Base-by-base conservation (phyloP, 2,329 filamentous ascomycete genomes). In the Colletotrichum acutatum region DNA sequence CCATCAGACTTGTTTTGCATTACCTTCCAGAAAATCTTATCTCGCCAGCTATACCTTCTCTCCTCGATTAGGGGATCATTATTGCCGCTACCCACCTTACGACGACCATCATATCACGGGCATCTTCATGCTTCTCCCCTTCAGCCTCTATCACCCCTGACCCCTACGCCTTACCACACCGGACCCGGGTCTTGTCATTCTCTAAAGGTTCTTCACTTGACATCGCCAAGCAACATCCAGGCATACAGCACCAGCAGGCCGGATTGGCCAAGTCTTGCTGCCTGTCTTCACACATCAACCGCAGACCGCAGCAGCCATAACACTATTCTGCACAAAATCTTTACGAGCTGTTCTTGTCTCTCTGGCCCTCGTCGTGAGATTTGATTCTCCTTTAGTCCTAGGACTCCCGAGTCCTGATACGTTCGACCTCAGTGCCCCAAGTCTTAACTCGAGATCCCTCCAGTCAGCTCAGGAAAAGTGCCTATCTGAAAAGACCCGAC, bases 1-100 rank as follows among this genome's bases (percentile, higher is more conserved):
- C 52, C 28, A 58, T 72, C 69, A 52, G 32, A 68, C 65, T 57
- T 63, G 64, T 69, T 72, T 53, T 72, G 70, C 42, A 22, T 60
- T 46, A 42, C 32, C 60, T 52, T 62, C 64, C 22, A 24, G 34
- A 59, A 26, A 58, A n/a, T 16, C 26, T 42, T 69, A 59, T 66
- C 34, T 58, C 46, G 32, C 46, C 66, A 57, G 57, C 46, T 61
- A 72, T 60, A 56, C 60, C 30, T 61, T 24, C 59, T 57, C 26
- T 57, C 19, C 30, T 57, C 26, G 28, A 49, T 26, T 52, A 42
- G 53, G 28, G 53, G 46, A 67, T 49, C 56, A 42, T 60, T 26
- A 19, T 22, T 60, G 19, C 19, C 46, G 30, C 9, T 28, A 57
- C 54, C 58, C 60, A 66, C 49, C 60, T 72, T 70, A 37, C 46